Base-by-base conservation (phyloP, 805 yeast genomes). In the Wickerhamiella musiphila region DNA sequence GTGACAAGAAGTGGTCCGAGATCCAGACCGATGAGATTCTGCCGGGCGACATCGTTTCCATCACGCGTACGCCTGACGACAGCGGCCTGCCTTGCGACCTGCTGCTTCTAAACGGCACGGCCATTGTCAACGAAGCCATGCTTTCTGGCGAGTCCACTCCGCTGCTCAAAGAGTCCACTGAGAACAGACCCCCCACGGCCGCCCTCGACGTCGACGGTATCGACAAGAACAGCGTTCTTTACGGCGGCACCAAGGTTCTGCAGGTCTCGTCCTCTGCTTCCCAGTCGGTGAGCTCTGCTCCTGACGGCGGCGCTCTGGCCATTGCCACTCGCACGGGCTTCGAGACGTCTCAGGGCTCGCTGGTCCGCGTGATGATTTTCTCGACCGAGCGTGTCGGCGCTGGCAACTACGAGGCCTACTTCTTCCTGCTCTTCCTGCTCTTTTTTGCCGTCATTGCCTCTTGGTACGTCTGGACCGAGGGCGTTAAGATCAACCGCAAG, bases 71-170 rank as follows among this genome's bases (percentile, higher is more conserved):
- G 5, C 73, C 65, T 33, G 98, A 86, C 31, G 96, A 82, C 35
- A 68, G 77, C 40, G 94, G 96, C 2, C 60, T 90, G 34, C 95
- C 98, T 12, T 90, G 98, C 61, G 98, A 90, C 56, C 57, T 90
- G 57, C 56, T 90, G 23, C 63, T 90, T 28, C 55, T 81, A 32
- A 84, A 76, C 46, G 98, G 98, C 32, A 67, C 93, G 13, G 90
- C 93, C 43, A 90, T 90, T 50, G 93, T 90, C 28, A 90, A 90
- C 52, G 98, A 90, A 64, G 98, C 98, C 16, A 90, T 90, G 98
- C 72, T 90, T 35, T 81, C 94, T 4, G 98, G 98, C 54, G 98
- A 90, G 60, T 83, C 95, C 5, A 90, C 98, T 27, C 98, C 98
- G 5, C 63, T 90, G 45, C 70, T 90, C 51, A 90, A 90, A 51